These are phyloP conservation scores for Xylaria bambusicola DNA, from an alignment of 495 filamentous ascomycete species.

Conservation along the genomic window DNA sequence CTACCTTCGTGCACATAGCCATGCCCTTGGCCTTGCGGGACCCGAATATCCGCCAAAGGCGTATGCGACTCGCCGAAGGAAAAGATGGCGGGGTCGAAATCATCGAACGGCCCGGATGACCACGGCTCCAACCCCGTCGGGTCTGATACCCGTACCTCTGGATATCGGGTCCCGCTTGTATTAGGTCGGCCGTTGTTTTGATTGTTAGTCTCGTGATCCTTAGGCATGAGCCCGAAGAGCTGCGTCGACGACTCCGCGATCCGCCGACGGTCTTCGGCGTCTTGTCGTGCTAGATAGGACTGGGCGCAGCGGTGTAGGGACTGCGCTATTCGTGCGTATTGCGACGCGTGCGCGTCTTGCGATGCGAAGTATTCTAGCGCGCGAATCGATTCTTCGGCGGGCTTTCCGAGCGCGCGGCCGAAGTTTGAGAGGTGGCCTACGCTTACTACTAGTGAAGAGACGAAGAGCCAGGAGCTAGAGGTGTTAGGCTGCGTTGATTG, in stretches of 20 bases:
- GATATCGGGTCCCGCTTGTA: background rate
- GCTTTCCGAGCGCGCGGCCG: constrained; percentile 48
- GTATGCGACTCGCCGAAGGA: constrained; percentile 22
- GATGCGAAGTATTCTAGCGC: constrained; percentile 46
- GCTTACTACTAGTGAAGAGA: constrained; percentile 48
- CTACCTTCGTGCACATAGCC: constrained; percentile 20
- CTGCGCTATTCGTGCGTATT: constrained; percentile 49
- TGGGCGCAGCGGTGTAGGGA: constrained; percentile 43
- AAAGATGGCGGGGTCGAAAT: constrained; percentile 30
- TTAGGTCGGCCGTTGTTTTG: background rate
- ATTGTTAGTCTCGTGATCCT: background rate
- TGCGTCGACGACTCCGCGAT: constrained; percentile 46
- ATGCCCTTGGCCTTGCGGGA: background rate
- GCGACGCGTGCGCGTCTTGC: constrained; percentile 44
- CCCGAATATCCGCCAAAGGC: constrained; percentile 23
- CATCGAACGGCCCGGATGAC: constrained; percentile 24
- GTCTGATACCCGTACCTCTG: background rate
- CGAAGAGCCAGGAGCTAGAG: constrained; percentile 49
- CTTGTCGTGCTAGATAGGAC: constrained; percentile 40
- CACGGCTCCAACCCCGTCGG: background rate
- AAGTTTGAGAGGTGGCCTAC: constrained; percentile 46
- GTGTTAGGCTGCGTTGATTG: background rate
- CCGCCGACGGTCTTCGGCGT: constrained; percentile 39
- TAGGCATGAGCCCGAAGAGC: constrained; percentile 45
- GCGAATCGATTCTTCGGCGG: constrained; percentile 32